Percentiles rank a stretch among this genome's conserved stretches.
These are phyloP conservation scores for Plasmopara muralis DNA, from an alignment of 352 stramenopile genomes.

Conservation along the genomic window DNA sequence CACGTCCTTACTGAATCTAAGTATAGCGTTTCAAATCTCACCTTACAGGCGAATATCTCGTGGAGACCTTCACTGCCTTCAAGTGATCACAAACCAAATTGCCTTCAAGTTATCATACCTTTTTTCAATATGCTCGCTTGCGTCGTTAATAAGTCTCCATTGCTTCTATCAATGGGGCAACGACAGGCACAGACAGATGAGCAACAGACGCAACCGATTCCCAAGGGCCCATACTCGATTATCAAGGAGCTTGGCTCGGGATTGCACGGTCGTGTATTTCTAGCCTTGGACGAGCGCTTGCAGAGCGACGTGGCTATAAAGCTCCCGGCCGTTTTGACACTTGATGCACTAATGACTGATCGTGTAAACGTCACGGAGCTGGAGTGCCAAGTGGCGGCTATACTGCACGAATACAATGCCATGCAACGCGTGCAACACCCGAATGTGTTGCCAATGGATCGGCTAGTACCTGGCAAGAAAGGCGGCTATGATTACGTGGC, in stretches of 20 bases:
- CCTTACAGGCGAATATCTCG: conserved; percentile 9
- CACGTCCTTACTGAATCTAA: conserved; percentile 11
- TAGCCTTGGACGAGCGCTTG: conserved; percentile 43
- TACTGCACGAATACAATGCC: conserved; percentile 56
- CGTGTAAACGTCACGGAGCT: conserved; percentile 31
- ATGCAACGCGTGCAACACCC: conserved; percentile 46
- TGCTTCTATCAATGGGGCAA: conserved; percentile 1
- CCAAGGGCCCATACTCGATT: conserved; percentile 40
- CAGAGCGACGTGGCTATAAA: conserved; percentile 65
- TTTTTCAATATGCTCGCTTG: conserved; percentile 25
- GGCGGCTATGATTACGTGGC: conserved; percentile 44
- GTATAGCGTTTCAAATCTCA: conserved; percentile 15
- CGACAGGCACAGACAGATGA: conserved; percentile 3
- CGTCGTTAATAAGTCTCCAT: conserved; percentile 7
- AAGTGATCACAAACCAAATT: conserved; percentile 9
- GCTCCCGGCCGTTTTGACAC: conserved; percentile 42
- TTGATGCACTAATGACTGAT: conserved; percentile 10
- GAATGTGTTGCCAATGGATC: conserved; percentile 48
- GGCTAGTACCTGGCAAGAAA: conserved; percentile 37
- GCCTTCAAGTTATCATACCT: conserved; percentile 2
- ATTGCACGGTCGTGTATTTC: conserved; percentile 55
- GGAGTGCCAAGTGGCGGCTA: conserved; percentile 57
- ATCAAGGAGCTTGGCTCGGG: conserved; percentile 53
- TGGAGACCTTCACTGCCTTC: conserved; percentile 16
- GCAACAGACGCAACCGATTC: conserved; percentile 3